Base-by-base conservation (phyloP, 1,284 basidiomycete species). In the Malassezia restricta region DNA sequence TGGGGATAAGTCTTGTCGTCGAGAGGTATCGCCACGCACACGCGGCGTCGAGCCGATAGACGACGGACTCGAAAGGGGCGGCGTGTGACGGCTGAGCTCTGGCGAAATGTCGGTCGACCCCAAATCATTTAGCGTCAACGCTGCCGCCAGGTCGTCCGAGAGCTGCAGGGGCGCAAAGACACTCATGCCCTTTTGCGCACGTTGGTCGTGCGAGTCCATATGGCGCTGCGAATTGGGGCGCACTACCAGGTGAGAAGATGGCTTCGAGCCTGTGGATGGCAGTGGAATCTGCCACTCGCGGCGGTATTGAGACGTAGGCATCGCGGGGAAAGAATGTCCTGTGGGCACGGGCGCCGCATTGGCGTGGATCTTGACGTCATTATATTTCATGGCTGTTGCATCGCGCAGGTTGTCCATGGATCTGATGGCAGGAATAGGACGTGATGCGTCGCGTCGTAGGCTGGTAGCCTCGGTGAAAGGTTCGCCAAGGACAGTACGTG, bases 161-260 rank as follows among this genome's bases (percentile, higher is more conserved):
- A 54, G 28, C 35, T 54, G 51, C 37, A 54, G 46, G 28, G 51
- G 51, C 6, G 51, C 46, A 40, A 54, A 54, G n/a, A 54, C 51
- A 20, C 51, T 49, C 51, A 44, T 54, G 27, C 51, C 51, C 31
- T 49, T 48, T 15, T 54, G 30, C 11, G 41, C 31, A 29, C 44
- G 51, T 14, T 33, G 43, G 33, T 35, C 33, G 15, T 11, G 3
- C 15, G 33, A 35, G 11, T 11, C 11, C 11, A 11, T 15, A 35
- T 15, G 11, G 11, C 11, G 9, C 39, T n/a, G 8, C 8, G 39
- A 15, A 12, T 11, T 15, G 11, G 33, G 33, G 11, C 11, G 11
- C 15, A 15, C 33, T 5, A 15, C 33, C 11, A 11, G 11, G 33
- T 11, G 11, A 12, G 33, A 11, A 12, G 33, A 11, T 12, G 11